Percentiles rank a stretch among this genome's conserved stretches.
Conservation (phyloP, 2,329 filamentous ascomycete species). For the Colletotrichum shisoi region DNA sequence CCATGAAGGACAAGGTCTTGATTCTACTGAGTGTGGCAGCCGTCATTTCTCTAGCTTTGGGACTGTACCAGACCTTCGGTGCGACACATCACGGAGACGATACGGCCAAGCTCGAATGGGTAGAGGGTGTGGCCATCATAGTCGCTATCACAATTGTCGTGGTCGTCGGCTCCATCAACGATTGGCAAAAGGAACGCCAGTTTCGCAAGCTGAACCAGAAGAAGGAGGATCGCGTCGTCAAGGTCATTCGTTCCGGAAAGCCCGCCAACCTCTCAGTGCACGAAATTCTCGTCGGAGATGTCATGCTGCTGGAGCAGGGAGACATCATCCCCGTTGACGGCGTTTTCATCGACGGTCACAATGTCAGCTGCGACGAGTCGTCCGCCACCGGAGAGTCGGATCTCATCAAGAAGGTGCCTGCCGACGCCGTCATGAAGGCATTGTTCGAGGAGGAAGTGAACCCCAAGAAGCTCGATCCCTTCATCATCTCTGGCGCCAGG, state of each 20-base stretch:
- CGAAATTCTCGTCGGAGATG: conserved; percentile 76
- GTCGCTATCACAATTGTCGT: conserved; percentile 81
- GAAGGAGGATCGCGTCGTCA: conserved; percentile 78
- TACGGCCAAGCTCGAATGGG: conserved; percentile 73
- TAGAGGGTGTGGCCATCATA: conserved; percentile 82
- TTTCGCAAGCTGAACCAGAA: conserved; percentile 83
- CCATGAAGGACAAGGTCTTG: conserved; percentile 82
- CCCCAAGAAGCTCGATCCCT: conserved; percentile 71
- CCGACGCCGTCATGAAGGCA: conserved; percentile 64
- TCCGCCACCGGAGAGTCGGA: conserved; percentile 79
- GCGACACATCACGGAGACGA: conserved; percentile 57
- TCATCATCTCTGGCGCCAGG: conserved; percentile 83
- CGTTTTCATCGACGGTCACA: conserved; percentile 66
- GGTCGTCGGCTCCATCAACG: conserved; percentile 77
- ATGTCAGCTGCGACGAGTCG: conserved; percentile 72
- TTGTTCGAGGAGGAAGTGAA: conserved; percentile 58
- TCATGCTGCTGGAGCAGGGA: conserved; percentile 77
- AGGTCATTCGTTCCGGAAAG: conserved; percentile 76
- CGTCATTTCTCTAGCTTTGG: conserved; percentile 74
- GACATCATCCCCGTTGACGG: conserved; percentile 76
- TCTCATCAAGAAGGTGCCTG: conserved; percentile 71
- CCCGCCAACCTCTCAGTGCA: conserved; percentile 74
- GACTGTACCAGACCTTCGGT: conserved; percentile 76
- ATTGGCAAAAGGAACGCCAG: conserved; percentile 83
- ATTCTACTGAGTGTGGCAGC: conserved; percentile 76